phyloP scores from a whole-genome alignment of 495 filamentous ascomycete genomes.

The Trichocladium antarcticum region DNA sequence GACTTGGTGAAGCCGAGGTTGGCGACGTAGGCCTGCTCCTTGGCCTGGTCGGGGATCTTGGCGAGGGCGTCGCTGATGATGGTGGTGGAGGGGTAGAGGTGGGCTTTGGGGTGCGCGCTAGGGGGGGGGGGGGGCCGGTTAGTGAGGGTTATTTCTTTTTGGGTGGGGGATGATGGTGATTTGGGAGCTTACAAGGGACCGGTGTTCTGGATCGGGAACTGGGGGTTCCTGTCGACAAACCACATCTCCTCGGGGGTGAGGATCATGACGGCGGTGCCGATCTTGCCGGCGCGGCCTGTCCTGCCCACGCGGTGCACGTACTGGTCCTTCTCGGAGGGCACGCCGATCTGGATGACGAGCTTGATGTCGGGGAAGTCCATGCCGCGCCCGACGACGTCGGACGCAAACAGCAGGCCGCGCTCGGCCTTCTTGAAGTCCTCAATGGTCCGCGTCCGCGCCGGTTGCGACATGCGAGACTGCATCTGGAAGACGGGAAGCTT shows the following conservation, averaged over 20 bases:
- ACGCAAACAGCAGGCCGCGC: constrained; percentile 74
- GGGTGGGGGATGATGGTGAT: too few species aligned
- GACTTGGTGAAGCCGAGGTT: constrained; percentile 22
- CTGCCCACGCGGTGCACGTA: constrained; percentile 92
- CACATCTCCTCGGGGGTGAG: constrained; percentile 74
- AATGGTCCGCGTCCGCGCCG: constrained; percentile 63
- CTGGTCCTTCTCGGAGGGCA: constrained; percentile 61
- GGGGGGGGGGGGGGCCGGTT: too few species aligned
- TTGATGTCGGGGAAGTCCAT: constrained; percentile 67
- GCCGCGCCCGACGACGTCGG: constrained; percentile 81
- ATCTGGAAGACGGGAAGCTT: constrained; percentile 83
- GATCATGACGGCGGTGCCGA: constrained; percentile 78
- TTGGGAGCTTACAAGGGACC: constrained; percentile 16
- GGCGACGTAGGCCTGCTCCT: constrained; percentile 20
- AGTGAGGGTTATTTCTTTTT: too few species aligned
- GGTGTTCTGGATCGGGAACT: constrained; percentile 24
- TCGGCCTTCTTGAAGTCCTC: constrained; percentile 74
- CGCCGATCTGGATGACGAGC: constrained; percentile 84
- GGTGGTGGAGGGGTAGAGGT: constrained; percentile 9
- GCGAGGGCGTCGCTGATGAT: constrained; percentile 19
- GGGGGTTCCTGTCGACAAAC: constrained; percentile 18
- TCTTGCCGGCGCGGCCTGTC: constrained; percentile 71
- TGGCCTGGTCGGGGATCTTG: constrained; percentile 18
- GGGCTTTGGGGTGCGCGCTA: constrained; percentile 17
- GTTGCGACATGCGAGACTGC: constrained; percentile 49